Evolutionary conservation across 352 stramenopile species (phyloP), one percentile per base, ranked within the genome.

Genomic region (Saprolegnia parasitica): DNA sequence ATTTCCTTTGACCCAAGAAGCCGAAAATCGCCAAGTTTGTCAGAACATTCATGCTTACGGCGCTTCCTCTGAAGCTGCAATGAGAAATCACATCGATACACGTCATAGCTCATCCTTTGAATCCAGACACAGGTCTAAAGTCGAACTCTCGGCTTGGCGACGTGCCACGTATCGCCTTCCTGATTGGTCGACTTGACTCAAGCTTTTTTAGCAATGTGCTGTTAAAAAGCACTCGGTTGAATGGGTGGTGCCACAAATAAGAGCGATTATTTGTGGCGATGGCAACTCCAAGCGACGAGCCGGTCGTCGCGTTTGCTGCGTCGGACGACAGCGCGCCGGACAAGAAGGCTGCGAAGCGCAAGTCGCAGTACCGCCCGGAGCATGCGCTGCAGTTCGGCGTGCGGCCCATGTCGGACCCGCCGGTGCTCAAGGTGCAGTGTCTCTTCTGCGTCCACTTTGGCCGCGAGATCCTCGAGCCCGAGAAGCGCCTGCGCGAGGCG

Each of bases 391-490:
- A 70, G 26, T 70, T 61, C 42, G 63, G 63, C 9, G 42, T 70
- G 13, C 54, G 55, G 50, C 42, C 55, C 39, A 39, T 70, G 24
- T 29, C 29, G 8, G 40, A 67, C 18, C 58, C 58, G 18, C 63
- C 63, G 11, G 63, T 70, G 24, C 26, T 52, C 63, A 70, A 70
- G 39, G 63, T 70, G 35, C 63, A 70, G 35, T 70, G 63, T 40
- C n/a, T 70, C 18, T 70, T 70, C 35, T 70, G 63, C 40, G 63
- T 70, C 16, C 63, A 70, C 21, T 70, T 61, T 57, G 63, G 63
- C 37, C 63, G 63, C 63, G 63, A 70, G 32, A 52, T 61, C 9
- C 50, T 52, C 9, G 35, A 52, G 46, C 42, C 54, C 40, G 63
- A 70, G n/a, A 70, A 52, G 26, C 46, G 55, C 21, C 54, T 52